Base-by-base conservation (phyloP, 116 monocot species). In the Trichopus zeylanicus region DNA sequence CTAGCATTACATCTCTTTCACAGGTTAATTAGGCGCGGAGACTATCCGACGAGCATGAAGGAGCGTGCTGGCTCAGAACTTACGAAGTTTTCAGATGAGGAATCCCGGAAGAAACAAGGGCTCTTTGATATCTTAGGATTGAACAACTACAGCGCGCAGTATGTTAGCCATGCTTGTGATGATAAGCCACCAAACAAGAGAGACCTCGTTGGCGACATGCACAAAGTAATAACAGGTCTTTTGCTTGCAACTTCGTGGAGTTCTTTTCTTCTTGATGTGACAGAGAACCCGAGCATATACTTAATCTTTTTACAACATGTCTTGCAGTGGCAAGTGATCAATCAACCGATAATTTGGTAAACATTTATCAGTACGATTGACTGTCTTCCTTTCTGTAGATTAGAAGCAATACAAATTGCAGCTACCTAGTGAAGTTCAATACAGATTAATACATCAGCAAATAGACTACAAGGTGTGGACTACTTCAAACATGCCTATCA, bases 1-100 rank as follows among this genome's bases (percentile, higher is more conserved):
- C 56, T 73, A 55, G 64, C 73, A 33, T 5, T 33, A 33, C 4
- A 33, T 33, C 8, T 8, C 8, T 16, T 46, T 46, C 46, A 46
- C 18, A 46, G 46, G 46, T 46, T 46, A 4, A 24, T 83, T 11
- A 53, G 55, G 5, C 56, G 37, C 60, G 83, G 83, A 61, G 71
- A 78, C 55, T 83, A 83, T 48, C 78, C 83, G 10, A 51, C 59
- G 18, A 53, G 54, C 27, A 70, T 83, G 47, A 83, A 68, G 64
- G 68, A 71, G 31, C 37, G 39, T 71, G 78, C 58, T 6, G 70
- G 75, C 46, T 30, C 60, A 1, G 66, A 66, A 53, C 39, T 83
- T n/a, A 75, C 72, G 7, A 24, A 61, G 3, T 83, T 83, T 55
- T 53, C 71, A 2, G 42, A 56, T 33, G 19, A 48, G 9, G 46